These are phyloP conservation scores for Elaeis oleifera DNA, from an alignment of 202 grass and related monocot genomes.

Conservation along the genomic window DNA sequence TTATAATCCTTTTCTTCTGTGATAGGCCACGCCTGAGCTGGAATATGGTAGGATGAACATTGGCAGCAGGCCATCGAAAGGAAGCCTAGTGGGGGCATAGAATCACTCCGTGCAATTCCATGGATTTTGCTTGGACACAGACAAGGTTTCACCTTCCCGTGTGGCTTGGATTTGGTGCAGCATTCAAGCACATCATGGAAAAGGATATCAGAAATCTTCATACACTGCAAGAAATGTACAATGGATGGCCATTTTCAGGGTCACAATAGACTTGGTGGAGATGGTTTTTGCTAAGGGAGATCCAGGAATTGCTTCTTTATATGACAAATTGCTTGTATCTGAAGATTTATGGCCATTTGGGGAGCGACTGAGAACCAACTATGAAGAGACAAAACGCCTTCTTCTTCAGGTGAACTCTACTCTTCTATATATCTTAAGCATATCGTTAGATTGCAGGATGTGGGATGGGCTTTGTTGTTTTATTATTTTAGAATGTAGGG, in stretches of 20 bases:
- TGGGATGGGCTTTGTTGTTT: too few species aligned
- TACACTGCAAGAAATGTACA: constrained; percentile 87
- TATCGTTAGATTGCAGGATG: too few species aligned
- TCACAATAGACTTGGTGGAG: constrained; percentile 94
- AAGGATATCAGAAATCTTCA: constrained; percentile 79
- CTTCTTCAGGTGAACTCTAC: constrained; percentile 70
- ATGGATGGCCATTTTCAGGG: constrained; percentile 99
- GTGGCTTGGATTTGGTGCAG: constrained; percentile 89
- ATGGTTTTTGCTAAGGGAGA: constrained; percentile 99
- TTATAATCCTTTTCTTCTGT: neutral
- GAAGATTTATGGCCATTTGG: constrained; percentile 71
- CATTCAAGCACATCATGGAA: constrained; percentile 66
- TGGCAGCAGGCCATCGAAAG: constrained; percentile 91
- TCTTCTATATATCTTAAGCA: neutral
- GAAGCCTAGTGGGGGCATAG: constrained; percentile 95
- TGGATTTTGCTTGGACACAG: constrained; percentile 99
- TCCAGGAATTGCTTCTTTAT: constrained; percentile 82
- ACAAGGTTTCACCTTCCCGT: constrained; percentile 98
- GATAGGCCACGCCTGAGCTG: constrained; percentile 85
- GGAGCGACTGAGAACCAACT: constrained; percentile 70
- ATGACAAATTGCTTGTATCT: constrained; percentile 86
- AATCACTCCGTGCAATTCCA: constrained; percentile 93
- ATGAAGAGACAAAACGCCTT: constrained; percentile 81
- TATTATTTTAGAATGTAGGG: too few species aligned
- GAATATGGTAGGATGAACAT: constrained; percentile 99